phyloP scores from a whole-genome alignment of 2,329 filamentous ascomycete genomes.

The Diaporthe sp. region DNA sequence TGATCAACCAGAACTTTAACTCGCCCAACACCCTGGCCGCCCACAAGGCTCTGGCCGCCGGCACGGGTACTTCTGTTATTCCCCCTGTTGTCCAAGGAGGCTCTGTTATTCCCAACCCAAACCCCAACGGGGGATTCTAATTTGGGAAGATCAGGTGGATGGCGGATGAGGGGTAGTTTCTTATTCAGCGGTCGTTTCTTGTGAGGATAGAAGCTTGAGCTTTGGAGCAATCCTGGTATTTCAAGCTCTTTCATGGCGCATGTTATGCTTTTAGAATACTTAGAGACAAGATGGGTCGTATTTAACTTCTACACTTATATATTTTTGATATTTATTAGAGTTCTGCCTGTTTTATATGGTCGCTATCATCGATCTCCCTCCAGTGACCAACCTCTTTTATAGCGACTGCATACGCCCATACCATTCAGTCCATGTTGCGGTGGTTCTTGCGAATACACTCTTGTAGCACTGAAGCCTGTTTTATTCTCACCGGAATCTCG shows the following conservation, averaged over 20 bases:
- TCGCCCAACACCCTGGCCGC: slow-evolving; percentile 54
- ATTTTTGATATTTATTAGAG: background rate
- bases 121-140: slow-evolving; percentile 57
- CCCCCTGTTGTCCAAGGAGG: slow-evolving; percentile 54
- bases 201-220: background rate
- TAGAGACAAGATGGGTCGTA: background rate
- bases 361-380: background rate
- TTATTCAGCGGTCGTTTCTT: background rate
- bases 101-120: slow-evolving; percentile 56
- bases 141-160: background rate
- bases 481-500: background rate
- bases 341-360: background rate
- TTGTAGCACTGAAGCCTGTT: background rate
- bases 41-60: slow-evolving; percentile 54
- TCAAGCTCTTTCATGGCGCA: background rate
- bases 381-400: background rate
- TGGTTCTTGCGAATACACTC: background rate
- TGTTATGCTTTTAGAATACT: background rate
- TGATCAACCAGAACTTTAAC: slow-evolving; percentile 64
- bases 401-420: background rate
- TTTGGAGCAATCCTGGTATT: background rate
- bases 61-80: slow-evolving; percentile 49
- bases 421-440: background rate
- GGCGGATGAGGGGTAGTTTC: background rate
- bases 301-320: background rate